These are phyloP conservation scores for Xanthoparmelia taractica DNA, from an alignment of 495 filamentous ascomycete species.

Conservation along the genomic window DNA sequence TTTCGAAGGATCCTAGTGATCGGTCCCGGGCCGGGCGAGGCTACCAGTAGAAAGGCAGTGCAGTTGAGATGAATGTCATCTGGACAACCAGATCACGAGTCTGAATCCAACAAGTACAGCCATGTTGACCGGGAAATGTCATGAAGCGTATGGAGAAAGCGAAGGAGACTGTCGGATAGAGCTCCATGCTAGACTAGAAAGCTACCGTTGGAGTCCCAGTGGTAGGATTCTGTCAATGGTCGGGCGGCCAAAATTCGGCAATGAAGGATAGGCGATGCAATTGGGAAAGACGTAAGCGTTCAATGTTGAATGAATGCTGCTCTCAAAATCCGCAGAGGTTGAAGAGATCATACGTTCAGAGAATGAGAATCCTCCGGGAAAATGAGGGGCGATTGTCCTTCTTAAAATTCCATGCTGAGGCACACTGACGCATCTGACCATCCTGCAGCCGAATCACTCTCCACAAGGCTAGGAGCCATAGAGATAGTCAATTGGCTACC, in stretches of 20 bases:
- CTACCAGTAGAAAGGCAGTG: background rate
- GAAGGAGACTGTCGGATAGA: background rate
- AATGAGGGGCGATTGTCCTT: background rate
- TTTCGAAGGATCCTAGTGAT: background rate
- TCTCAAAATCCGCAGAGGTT: background rate
- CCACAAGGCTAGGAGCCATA: background rate
- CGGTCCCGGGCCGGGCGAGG: background rate
- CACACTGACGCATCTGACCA: background rate
- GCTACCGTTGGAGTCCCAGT: background rate
- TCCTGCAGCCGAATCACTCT: background rate
- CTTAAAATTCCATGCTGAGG: background rate
- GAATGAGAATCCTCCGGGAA: background rate
- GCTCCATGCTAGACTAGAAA: background rate
- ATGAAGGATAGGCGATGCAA: background rate
- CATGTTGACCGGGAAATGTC: background rate
- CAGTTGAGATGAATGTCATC: background rate
- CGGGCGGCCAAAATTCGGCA: background rate
- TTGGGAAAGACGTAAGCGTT: background rate
- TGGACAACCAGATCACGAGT: background rate
- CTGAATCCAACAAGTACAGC: background rate
- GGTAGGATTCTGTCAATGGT: background rate
- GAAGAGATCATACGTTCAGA: background rate
- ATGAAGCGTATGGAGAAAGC: background rate
- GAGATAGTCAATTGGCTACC: background rate
- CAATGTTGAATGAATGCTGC: background rate